Conservation (phyloP, 805 yeast genomes). For the Sugiyamaella qingdaonensis region DNA sequence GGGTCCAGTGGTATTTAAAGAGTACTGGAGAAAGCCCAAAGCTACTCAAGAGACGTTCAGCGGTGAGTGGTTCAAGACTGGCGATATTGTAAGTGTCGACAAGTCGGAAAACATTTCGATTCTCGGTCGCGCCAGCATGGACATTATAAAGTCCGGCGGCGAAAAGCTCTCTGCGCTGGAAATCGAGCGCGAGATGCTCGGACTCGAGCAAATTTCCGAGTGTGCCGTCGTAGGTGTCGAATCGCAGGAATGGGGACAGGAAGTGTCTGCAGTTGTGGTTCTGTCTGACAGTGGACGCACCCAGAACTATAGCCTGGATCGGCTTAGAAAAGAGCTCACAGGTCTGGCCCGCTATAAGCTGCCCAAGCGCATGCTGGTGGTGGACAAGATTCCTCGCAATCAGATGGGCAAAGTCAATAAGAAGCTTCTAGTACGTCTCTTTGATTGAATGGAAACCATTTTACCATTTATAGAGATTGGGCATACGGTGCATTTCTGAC, state of each 20-base stretch:
- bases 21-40: constrained; percentile 46
- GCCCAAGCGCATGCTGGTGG: constrained; percentile 29
- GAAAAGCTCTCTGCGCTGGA: constrained; percentile 34
- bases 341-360: constrained; percentile 30
- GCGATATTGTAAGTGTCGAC: constrained; percentile 51
- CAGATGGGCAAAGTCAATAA: constrained; percentile 37
- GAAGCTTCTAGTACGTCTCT: constrained; percentile 27
- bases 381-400: constrained; percentile 31
- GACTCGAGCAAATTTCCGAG: constrained; percentile 27
- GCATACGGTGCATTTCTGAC: too few species aligned
- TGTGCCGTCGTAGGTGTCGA: constrained; percentile 33
- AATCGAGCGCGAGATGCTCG: constrained; percentile 33
- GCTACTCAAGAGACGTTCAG: constrained; percentile 45
- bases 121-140: constrained; percentile 36
- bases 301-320: constrained; percentile 16
- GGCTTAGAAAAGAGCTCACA: constrained; percentile 25
- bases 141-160: constrained; percentile 35
- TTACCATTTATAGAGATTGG: too few species aligned
- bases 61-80: constrained; percentile 55
- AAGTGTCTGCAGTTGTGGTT: constrained; percentile 30
- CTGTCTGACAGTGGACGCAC: constrained; percentile 18
- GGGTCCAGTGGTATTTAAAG: constrained; percentile 52
- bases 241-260: constrained; percentile 33
- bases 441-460: constrained; percentile 5
- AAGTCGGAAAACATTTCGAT: constrained; percentile 45